Conservation (phyloP, 1,284 basidiomycete genomes). For the Irpex sp. region DNA sequence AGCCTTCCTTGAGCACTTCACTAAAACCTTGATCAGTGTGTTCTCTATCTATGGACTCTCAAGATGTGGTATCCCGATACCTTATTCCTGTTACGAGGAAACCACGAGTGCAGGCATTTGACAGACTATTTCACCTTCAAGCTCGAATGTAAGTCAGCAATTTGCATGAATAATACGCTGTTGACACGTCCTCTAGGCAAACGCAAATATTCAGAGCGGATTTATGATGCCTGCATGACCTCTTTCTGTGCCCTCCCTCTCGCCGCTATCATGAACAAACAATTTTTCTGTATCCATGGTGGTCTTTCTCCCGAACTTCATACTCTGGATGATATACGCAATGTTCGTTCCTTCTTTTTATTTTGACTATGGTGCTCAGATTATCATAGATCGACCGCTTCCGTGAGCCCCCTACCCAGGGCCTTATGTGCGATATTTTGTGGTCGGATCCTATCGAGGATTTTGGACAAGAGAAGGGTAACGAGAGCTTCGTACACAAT, state of each 20-base stretch:
- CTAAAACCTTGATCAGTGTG: slow-evolving; percentile 57
- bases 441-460: slow-evolving; percentile 96
- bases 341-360: slow-evolving; percentile 37
- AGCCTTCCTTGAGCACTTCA: not conserved
- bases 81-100: slow-evolving; percentile 89
- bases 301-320: slow-evolving; percentile 89
- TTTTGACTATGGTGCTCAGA: not conserved
- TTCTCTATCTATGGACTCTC: slow-evolving; percentile 86
- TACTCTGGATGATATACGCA: slow-evolving; percentile 86
- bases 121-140: slow-evolving; percentile 99
- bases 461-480: slow-evolving; percentile 88
- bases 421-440: slow-evolving; percentile 93
- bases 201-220: slow-evolving; percentile 89
- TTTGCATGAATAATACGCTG: slow-evolving; percentile 74
- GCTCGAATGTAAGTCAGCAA: slow-evolving; percentile 90
- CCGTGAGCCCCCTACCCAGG: slow-evolving; percentile 91
- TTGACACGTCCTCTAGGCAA: slow-evolving; percentile 58
- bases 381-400: slow-evolving; percentile 80
- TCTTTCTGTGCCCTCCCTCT: slow-evolving; percentile 91
- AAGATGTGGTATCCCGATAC: slow-evolving; percentile 95
- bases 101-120: slow-evolving; percentile 96
- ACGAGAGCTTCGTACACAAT: slow-evolving; percentile 87
- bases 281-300: slow-evolving; percentile 94
- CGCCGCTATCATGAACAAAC: slow-evolving; percentile 96
- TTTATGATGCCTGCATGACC: slow-evolving; percentile 92